These are phyloP conservation scores for Yamadazyma sp. DNA, from an alignment of 805 yeast species.

Conservation along the genomic window DNA sequence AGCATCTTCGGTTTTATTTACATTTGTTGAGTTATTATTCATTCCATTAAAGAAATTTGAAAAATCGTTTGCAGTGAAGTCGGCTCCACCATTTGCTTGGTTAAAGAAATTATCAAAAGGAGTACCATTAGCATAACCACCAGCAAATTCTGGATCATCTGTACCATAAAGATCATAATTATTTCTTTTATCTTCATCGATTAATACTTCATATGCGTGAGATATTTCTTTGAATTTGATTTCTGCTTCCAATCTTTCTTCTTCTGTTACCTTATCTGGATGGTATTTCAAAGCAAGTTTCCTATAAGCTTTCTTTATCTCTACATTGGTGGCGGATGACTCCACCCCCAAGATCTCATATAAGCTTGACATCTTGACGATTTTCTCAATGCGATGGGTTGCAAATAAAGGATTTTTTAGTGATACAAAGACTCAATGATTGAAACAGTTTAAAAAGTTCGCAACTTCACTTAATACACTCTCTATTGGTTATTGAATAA, in stretches of 20 bases:
- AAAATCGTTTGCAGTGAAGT: slow-evolving; percentile 69
- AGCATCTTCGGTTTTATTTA: slow-evolving; percentile 62
- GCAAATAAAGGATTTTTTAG: too few species aligned
- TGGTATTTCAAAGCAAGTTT: slow-evolving; percentile 79
- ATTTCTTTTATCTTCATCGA: slow-evolving; percentile 61
- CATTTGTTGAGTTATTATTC: slow-evolving; percentile 20
- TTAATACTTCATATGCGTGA: slow-evolving; percentile 80
- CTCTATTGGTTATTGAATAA: too few species aligned
- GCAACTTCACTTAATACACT: too few species aligned
- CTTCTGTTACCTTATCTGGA: slow-evolving; percentile 82
- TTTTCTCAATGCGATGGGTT: too few species aligned
- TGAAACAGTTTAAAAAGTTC: too few species aligned
- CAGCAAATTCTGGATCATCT: slow-evolving; percentile 28
- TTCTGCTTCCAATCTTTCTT: slow-evolving; percentile 69
- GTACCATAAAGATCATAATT: slow-evolving; percentile 60
- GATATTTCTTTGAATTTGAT: slow-evolving; percentile 76
- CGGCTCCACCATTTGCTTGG: slow-evolving; percentile 30
- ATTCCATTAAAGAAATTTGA: slow-evolving; percentile 59
- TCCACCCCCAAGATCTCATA: slow-evolving; percentile 74
- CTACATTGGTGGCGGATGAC: slow-evolving; percentile 59
- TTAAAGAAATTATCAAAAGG: slow-evolving; percentile 20
- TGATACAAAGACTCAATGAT: too few species aligned
- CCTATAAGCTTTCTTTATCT: slow-evolving; percentile 82
- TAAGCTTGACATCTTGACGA: slow-evolving; percentile 23
- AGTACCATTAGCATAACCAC: slow-evolving; percentile 12